These are phyloP conservation scores for Westerdykella aurantiaca DNA, from an alignment of 2,329 filamentous ascomycete genomes.

Conservation along the genomic window DNA sequence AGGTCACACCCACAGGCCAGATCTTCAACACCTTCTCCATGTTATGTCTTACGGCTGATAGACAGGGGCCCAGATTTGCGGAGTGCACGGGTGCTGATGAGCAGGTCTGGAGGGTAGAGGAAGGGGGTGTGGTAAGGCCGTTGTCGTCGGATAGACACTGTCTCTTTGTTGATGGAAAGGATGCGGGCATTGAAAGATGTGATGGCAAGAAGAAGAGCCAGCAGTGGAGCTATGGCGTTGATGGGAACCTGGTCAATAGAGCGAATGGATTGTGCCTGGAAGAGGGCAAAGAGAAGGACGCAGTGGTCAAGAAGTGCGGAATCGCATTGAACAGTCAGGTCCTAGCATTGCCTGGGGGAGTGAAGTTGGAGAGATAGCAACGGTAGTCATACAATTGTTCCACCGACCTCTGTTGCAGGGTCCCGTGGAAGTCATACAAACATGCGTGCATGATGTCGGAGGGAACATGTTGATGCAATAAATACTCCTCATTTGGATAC, in stretches of 20 bases:
- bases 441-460: too few species aligned
- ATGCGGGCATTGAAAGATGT: slow-evolving; percentile 11
- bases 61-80: slow-evolving; percentile 24
- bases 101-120: slow-evolving; percentile 41
- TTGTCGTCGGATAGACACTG: slow-evolving; percentile 34
- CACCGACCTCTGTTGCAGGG: too few species aligned
- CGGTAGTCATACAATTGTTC: neutral
- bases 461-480: too few species aligned
- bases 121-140: slow-evolving; percentile 35
- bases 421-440: too few species aligned
- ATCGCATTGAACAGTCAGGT: slow-evolving; percentile 42
- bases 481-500: too few species aligned
- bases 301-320: slow-evolving; percentile 30
- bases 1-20: slow-evolving; percentile 42
- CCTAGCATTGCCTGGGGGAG: slow-evolving; percentile 43
- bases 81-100: slow-evolving; percentile 36
- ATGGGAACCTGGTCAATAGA: slow-evolving; percentile 41
- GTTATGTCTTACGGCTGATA: slow-evolving; percentile 39
- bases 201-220: slow-evolving; percentile 19
- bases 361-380: slow-evolving; percentile 11
- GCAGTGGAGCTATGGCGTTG: slow-evolving; percentile 42
- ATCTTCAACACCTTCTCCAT: slow-evolving; percentile 47
- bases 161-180: slow-evolving; percentile 19
- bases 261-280: slow-evolving; percentile 36
- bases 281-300: slow-evolving; percentile 25